Evolutionary conservation across 169 alveolate genomes (phyloP).

Genomic region (Miamiensis avidus): DNA sequence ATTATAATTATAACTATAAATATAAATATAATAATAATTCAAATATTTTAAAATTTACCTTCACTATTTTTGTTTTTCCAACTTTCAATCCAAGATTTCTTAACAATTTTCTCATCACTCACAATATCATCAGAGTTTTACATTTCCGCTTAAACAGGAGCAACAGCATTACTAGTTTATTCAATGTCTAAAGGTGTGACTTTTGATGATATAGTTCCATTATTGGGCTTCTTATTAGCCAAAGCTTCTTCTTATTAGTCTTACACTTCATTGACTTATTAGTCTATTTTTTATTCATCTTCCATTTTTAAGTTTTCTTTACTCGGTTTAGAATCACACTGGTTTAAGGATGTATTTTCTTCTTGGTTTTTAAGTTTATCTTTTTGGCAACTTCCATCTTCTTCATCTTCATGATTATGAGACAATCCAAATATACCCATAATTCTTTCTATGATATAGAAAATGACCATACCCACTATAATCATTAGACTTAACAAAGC

Average conservation of each 20-base stretch:
- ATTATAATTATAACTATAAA: too few species aligned
- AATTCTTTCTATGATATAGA: slow-evolving; percentile 24
- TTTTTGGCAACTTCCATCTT: neutral
- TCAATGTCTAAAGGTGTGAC: too few species aligned
- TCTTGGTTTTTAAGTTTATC: neutral
- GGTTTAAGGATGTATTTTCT: neutral
- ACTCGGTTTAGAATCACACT: neutral
- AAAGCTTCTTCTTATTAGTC: neutral
- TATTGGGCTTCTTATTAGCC: neutral
- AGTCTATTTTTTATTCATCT: too few species aligned
- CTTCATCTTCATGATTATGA: neutral
- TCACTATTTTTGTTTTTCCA: neutral
- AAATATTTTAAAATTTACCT: neutral
- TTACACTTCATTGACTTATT: slow-evolving; percentile 4
- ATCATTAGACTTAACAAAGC: slow-evolving; percentile 23
- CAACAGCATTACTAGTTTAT: too few species aligned
- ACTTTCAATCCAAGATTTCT: neutral
- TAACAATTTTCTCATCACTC: neutral
- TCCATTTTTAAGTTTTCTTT: too few species aligned
- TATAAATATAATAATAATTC: too few species aligned
- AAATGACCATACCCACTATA: slow-evolving; percentile 15
- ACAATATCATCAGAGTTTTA: too few species aligned
- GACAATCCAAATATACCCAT: neutral
- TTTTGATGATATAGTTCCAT: too few species aligned
- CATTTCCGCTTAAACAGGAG: too few species aligned